Conservation (phyloP, 768 basidiomycete genomes). For the Asterophora lycoperdoides region DNA sequence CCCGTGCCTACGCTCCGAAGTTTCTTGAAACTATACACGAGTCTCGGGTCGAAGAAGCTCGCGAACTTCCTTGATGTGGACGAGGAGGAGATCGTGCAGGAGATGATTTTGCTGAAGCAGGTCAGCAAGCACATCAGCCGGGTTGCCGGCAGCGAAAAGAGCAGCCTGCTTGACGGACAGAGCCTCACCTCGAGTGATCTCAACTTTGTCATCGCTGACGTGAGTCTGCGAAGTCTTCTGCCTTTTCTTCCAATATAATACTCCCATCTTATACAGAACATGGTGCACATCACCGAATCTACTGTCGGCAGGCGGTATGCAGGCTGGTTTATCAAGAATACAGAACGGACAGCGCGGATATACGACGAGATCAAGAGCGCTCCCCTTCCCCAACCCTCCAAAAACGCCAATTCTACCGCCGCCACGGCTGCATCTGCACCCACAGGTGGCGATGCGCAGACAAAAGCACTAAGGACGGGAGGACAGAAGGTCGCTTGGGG, state of each 20-base stretch:
- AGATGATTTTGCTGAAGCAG: constrained; percentile 96
- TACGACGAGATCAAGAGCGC: constrained; percentile 67
- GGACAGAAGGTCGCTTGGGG: constrained; percentile 65
- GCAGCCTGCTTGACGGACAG: constrained; percentile 76
- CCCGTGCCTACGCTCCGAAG: constrained; percentile 83
- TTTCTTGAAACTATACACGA: constrained; percentile 94
- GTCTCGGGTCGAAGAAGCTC: constrained; percentile 86
- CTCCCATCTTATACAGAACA: too few relatives aligned
- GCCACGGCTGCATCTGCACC: constrained; percentile 24
- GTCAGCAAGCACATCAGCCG: constrained; percentile 74
- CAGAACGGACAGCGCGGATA: constrained; percentile 86
- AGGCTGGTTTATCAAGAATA: constrained; percentile 96
- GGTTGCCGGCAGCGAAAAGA: constrained; percentile 48
- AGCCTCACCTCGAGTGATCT: constrained; percentile 88
- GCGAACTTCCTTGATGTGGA: constrained; percentile 87
- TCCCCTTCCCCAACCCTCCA: constrained; percentile 40
- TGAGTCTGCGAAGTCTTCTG: constrained; percentile 31
- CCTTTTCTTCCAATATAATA: neutral
- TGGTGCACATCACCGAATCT: constrained; percentile 95
- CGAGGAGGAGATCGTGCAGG: constrained; percentile 92
- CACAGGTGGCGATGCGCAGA: constrained; percentile 17
- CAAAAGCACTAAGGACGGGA: constrained; percentile 31
- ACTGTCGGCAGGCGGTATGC: constrained; percentile 92
- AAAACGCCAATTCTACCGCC: constrained; percentile 17
- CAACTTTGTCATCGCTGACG: constrained; percentile 94